Conservation (phyloP, 768 basidiomycete species). For the Podaxis sp. region DNA sequence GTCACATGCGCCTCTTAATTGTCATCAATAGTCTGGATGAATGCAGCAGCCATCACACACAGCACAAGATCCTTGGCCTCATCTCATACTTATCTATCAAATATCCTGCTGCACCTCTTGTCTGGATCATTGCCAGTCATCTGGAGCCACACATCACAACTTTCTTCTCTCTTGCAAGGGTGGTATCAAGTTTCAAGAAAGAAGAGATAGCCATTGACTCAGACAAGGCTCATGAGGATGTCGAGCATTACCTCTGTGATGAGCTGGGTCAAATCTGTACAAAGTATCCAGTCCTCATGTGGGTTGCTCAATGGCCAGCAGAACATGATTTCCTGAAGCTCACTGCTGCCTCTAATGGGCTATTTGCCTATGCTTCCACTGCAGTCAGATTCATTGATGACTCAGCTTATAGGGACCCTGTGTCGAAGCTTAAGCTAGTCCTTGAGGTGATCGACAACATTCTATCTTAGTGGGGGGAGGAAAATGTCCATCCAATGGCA, state of each 20-base stretch:
- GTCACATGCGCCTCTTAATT: conserved; percentile 11
- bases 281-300: neutral
- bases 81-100: conserved; percentile 8
- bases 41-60: conserved; percentile 16
- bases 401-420: neutral
- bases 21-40: conserved; percentile 29
- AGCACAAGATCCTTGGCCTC: conserved; percentile 17
- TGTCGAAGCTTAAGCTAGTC: neutral
- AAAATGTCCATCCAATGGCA: neutral
- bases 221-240: conserved; percentile 18
- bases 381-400: neutral
- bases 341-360: neutral
- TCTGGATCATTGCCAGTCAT: conserved; percentile 26
- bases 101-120: conserved; percentile 14
- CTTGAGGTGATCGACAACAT: neutral
- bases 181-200: neutral
- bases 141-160: conserved; percentile 24
- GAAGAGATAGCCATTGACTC: conserved; percentile 12
- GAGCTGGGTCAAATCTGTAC: conserved; percentile 12
- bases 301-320: neutral
- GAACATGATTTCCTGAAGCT: neutral
- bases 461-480: neutral
- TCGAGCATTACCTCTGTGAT: conserved; percentile 18
- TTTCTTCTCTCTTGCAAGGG: conserved; percentile 4
- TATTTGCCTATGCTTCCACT: neutral